Conservation (phyloP, 163 green algal genomes). For the Volvox carteri region DNA sequence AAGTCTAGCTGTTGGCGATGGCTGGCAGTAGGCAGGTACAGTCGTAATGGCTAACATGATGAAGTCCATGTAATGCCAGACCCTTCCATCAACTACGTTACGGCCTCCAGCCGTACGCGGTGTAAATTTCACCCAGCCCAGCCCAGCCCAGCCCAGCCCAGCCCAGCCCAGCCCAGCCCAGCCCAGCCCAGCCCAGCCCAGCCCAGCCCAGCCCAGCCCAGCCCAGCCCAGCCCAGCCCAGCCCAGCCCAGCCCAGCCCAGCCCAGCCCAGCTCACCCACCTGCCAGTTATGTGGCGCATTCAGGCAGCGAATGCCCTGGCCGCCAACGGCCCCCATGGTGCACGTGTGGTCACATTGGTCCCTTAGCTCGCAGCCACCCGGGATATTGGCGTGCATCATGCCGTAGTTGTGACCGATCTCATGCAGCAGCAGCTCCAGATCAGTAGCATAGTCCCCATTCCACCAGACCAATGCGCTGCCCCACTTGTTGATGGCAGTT, state of each 20-base stretch:
- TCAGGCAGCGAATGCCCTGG: conserved; percentile 29
- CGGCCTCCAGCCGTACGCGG: background rate
- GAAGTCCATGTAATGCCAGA: background rate
- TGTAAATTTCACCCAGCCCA: background rate
- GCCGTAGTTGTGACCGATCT: background rate
- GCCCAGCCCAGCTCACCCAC: background rate
- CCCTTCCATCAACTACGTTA: background rate
- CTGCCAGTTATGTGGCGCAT: background rate
- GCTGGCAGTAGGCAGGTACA: background rate
- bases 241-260: background rate
- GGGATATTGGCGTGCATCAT: conserved; percentile 6
- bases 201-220: too few relatives aligned
- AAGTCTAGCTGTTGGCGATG: background rate
- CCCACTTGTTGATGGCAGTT: background rate
- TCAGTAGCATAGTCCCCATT: background rate
- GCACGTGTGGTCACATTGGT: conserved; percentile 45
- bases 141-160: background rate
- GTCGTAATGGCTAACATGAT: background rate
- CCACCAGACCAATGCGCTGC: conserved; percentile 15
- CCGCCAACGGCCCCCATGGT: background rate
- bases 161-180: background rate
- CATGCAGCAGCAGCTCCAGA: conserved; percentile 25
- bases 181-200: too few relatives aligned
- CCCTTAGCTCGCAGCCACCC: background rate
- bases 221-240: too few relatives aligned